Evolutionary conservation across 805 yeast genomes (phyloP), one percentile per base, ranked within the genome.

Genomic region (Henningerozyma blattae): DNA sequence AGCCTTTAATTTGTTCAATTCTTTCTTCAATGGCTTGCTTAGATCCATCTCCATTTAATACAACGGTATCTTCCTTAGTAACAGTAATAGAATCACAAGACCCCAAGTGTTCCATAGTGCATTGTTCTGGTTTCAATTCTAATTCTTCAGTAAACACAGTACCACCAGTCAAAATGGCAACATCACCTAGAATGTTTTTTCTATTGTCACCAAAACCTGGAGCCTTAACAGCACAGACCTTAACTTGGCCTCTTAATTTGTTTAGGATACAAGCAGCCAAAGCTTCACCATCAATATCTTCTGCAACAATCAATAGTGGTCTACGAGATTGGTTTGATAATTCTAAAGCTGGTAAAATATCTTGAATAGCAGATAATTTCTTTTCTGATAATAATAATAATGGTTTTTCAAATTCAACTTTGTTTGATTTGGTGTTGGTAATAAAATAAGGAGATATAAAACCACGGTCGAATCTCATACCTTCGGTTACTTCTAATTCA

Each of bases 181-280:
- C 77, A 62, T 91, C 98, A 47, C 95, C 95, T 43, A 91, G 68
- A 45, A 83, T 86, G 71, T 86, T 86, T 73, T 84, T 83, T 68
- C 96, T 81, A 77, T 91, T 87, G 69, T 91, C 98, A 62, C 97
- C 98, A 54, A 89, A 91, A 34, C 98, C 98, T 52, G 98, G 98
- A 22, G 97, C 95, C 72, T 87, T 89, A 46, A 91, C 95, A 48
- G 91, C 93, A 58, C 91, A 82, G 40, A 91, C 96, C 64, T 85
- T 93, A 41, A 91, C 96, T 69, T 89, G 97, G 47, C 96, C 96
- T 68, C 96, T 82, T 56, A 91, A 73, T 68, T 91, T 91, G 75
- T 91, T 91, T 61, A 91, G 72, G 51, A 91, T 80, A 65, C 97
- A 86, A 45, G 96, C 96, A 48, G 97, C 97, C 42, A 91, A 72